Conservation (phyloP, 805 yeast species). For the Yamadazyma laniorum region DNA sequence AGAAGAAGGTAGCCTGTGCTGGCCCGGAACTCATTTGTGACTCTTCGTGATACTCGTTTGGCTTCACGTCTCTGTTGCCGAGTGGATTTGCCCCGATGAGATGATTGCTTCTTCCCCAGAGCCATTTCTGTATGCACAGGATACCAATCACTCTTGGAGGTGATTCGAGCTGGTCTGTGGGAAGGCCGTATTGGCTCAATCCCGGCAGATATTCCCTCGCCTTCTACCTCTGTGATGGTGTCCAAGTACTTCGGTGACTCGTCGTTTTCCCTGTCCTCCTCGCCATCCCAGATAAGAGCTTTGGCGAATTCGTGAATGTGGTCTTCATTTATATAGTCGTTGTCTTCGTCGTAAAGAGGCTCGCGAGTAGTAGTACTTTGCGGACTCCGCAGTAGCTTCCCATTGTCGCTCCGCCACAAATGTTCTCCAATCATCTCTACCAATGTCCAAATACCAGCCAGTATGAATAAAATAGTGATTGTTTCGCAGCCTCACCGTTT, state of each 20-base stretch:
- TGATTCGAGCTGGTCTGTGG: constrained; percentile 13
- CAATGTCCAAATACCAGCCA: too few species aligned
- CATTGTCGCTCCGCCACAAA: too few species aligned
- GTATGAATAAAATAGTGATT: too few species aligned
- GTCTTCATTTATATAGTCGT: constrained; percentile 31
- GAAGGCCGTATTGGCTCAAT: constrained; percentile 6
- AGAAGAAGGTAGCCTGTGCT: constrained; percentile 40
- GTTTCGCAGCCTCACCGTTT: background rate
- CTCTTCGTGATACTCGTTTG: constrained; percentile 1
- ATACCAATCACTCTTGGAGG: constrained; percentile 31
- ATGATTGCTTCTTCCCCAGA: background rate
- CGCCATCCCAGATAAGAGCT: constrained; percentile 39
- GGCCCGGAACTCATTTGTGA: constrained; percentile 37
- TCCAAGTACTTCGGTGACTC: background rate
- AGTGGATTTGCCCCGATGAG: constrained; percentile 8
- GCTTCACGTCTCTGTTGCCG: constrained; percentile 8
- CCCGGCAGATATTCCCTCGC: constrained; percentile 1
- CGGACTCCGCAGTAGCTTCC: too few species aligned
- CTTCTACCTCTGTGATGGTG: constrained; percentile 2
- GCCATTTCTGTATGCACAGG: constrained; percentile 15
- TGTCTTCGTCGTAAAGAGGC: constrained; percentile 7
- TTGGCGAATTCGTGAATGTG: constrained; percentile 41
- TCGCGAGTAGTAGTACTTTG: background rate
- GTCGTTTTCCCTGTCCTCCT: constrained; percentile 17
- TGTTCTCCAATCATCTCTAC: too few species aligned